Conservation (phyloP, 139 green algal genomes). For the Closterium sp. region DNA sequence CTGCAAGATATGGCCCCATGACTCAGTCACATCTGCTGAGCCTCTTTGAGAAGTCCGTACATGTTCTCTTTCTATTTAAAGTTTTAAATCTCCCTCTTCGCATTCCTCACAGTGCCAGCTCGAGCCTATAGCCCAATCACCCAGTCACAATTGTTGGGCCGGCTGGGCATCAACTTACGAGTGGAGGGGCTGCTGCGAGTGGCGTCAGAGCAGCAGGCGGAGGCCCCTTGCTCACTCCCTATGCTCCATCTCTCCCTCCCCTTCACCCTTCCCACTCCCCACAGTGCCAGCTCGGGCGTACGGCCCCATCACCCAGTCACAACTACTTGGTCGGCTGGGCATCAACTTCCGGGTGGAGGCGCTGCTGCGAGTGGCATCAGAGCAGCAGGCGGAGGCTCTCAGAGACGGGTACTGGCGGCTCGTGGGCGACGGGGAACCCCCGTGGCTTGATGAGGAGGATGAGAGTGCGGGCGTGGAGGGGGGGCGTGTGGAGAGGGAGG, state of each 20-base stretch:
- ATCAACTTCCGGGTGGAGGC: slow-evolving; percentile 41
- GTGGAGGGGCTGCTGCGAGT: slow-evolving; percentile 15
- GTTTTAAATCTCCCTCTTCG: too few species aligned
- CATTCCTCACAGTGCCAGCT: neutral
- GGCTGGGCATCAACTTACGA: slow-evolving; percentile 35
- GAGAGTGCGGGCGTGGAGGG: neutral
- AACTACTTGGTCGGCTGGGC: slow-evolving; percentile 11
- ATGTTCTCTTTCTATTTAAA: too few species aligned
- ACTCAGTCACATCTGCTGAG: too few species aligned
- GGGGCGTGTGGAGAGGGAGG: neutral
- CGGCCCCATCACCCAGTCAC: slow-evolving; percentile 33
- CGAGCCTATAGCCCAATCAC: slow-evolving; percentile 29
- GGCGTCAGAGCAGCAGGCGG: slow-evolving; percentile 16
- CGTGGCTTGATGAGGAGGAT: slow-evolving; percentile 24
- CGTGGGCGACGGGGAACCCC: slow-evolving; percentile 26
- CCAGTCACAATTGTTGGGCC: slow-evolving; percentile 13
- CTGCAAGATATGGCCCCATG: too few species aligned
- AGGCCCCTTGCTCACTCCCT: neutral
- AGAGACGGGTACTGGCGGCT: slow-evolving; percentile 35
- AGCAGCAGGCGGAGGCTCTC: slow-evolving; percentile 26
- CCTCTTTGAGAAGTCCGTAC: too few species aligned
- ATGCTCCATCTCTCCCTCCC: neutral
- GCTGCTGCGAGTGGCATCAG: neutral
- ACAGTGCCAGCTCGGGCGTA: slow-evolving; percentile 8
- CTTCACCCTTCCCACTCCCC: neutral